Base-by-base conservation (phyloP, 495 filamentous ascomycete species). In the Lindgomyces ingoldianus region DNA sequence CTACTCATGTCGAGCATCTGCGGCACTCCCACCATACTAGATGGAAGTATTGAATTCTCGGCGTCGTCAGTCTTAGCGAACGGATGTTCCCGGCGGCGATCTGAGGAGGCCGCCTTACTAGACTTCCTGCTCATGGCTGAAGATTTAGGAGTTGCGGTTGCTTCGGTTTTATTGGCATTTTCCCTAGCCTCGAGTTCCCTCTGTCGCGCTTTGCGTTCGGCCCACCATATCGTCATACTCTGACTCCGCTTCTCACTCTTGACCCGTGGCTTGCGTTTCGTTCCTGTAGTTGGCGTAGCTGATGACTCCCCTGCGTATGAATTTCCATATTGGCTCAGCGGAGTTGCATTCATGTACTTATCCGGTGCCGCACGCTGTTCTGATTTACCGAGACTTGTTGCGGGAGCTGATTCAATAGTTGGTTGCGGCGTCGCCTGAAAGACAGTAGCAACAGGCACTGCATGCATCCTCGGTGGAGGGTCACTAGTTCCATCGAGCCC, bases 181-280 rank as follows among this genome's bases (percentile, higher is more conserved):
- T 53, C 45, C 46, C 51, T 60, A 22, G 52, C 63, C 21, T 67
- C 57, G 33, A 54, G 21, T 33, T 70, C 68, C 30, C 62, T 65
- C 26, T 57, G 53, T 4, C 65, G 64, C 3, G 64, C 65, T 60
- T 75, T 75, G 12, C 73, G 70, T 60, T 74, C 68, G 27, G 72
- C 72, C 73, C 73, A 75, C 73, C 73, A 75, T 1, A 70, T 62
- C 26, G 73, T 75, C 73, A 75, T 75, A 8, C 49, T 61, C 41
- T 72, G 57, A 47, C 64, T 69, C 0, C 73, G 64, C 55, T 74
- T 75, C 51, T 75, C 73, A 57, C 63, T 69, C 51, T 75, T 75
- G 27, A 73, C 70, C 11, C 72, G 70, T 27, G 60, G 60, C 29
- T 71, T 67, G 1, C 53, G 52, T 18, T 57, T 60, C 50, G 58